Percentiles rank a stretch among this genome's conserved stretches.
phyloP scores from a whole-genome alignment of 345 rosid genomes.

The Ricinus communis region DNA sequence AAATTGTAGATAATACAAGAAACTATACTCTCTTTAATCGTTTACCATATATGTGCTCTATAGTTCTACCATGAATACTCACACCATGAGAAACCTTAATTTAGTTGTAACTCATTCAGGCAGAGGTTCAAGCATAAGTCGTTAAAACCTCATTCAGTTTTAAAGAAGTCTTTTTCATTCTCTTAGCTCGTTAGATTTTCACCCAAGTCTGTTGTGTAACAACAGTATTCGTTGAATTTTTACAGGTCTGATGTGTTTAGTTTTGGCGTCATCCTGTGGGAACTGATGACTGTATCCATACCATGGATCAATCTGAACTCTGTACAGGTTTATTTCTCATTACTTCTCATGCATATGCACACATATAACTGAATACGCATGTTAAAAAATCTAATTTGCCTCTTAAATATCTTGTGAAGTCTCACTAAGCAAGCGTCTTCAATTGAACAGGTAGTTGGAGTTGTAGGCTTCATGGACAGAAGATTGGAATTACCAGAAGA shows the following conservation, averaged over 20 bases:
- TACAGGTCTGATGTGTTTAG: conserved; percentile 88
- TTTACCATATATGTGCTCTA: neutral
- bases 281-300: conserved; percentile 66
- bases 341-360: too few relatives aligned
- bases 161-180: neutral
- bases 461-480: conserved; percentile 91
- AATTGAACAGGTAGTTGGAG: conserved; percentile 63
- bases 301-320: conserved; percentile 82
- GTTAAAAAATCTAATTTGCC: neutral
- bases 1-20: neutral
- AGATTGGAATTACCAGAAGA: conserved; percentile 77
- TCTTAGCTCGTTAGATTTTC: neutral
- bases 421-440: conserved; percentile 1
- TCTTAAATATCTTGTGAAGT: neutral
- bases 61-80: too few relatives aligned
- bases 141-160: neutral
- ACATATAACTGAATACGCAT: neutral
- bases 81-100: neutral
- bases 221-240: neutral
- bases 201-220: neutral
- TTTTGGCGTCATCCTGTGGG: conserved; percentile 85
- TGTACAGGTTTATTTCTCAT: conserved; percentile 47
- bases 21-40: neutral
- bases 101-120: neutral
- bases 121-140: conserved; percentile 1